Evolutionary conservation across 2,329 filamentous ascomycete species (phyloP), one percentile per base, ranked within the genome.

Genomic region (Colletotrichum sp.): DNA sequence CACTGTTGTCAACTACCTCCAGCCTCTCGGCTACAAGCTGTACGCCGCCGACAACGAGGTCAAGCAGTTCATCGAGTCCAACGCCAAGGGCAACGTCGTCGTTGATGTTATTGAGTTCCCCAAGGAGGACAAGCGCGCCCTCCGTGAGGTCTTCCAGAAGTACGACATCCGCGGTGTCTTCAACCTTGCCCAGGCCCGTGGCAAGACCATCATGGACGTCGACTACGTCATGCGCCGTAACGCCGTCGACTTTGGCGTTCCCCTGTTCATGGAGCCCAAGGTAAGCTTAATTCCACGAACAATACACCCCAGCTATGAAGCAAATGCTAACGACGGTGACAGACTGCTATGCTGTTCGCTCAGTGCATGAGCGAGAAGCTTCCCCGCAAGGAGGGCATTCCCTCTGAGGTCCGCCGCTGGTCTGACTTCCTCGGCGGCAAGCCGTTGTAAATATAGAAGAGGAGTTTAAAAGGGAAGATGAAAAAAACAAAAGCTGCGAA

Each of bases 191-290:
- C 92, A 94, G 86, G 92, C 91, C 80, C 91, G 96, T 82, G 97
- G 93, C 77, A 96, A 95, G 90, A 96, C 94, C 49, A 89, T 95
- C 77, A 88, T 95, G 77, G 97, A 99, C 83, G 95, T 98, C 82
- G 96, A 99, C 89, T 99, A 99, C 82, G 96, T 99, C 73, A 99
- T 99, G 96, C 93, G 97, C 82, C 93, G 97, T 84, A 99, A 99
- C 83, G 97, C 97, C 32, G 97, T 99, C 72, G 97, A 99, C 88
- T 99, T 99, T 85, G 96, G 96, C 80, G 96, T 99, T 36, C 97
- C 97, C 65, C 90, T 99, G 72, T 99, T 99, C 86, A 98, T 98
- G 96, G 96, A 99, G 89, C 95, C 96, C 71, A 96, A 97, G 94
- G 96, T 98, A 89, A 75, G 32, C 36, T 67, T 69, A 62, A 26